Base-by-base conservation (phyloP, 768 basidiomycete genomes). In the Calocybe gangraenosa region DNA sequence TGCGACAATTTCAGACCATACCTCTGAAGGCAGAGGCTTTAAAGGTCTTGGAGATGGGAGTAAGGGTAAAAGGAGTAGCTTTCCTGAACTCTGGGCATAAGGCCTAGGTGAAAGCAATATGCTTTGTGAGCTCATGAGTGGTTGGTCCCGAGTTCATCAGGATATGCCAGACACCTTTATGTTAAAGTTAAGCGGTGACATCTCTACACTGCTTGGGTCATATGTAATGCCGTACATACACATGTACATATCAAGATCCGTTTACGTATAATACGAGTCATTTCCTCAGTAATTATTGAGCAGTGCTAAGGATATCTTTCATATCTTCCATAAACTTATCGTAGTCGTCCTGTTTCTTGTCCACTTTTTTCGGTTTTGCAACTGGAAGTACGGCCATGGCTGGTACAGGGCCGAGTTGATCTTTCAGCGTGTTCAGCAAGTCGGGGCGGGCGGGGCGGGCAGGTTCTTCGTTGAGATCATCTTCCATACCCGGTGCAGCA, bases 251-350 rank as follows among this genome's bases (percentile, higher is more conserved):
- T n/a, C n/a, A n/a, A n/a, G n/a, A n/a, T n/a, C n/a, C n/a, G n/a
- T n/a, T n/a, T n/a, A n/a, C n/a, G n/a, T n/a, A n/a, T n/a, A n/a
- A n/a, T n/a, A n/a, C n/a, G n/a, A n/a, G 11, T 28, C 25, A 5
- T 28, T 28, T 5, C 25, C 25, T 28, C 28, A 23, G 21, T 30
- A 51, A 48, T 28, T 56, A 55, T 37, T 37, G 43, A 11, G 58
- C 58, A n/a, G 62, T 45, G 15, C 66, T 68, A 25, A 88, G 58
- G 37, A 88, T 74, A 58, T 87, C 85, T 22, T 75, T 73, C 76
- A 88, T 81, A 52, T 86, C 86, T 45, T 84, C 85, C 33, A 87
- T 67, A 63, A 87, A 89, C 50, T 81, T 87, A 42, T 75, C 78
- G 57, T 89, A 90, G 54, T 88, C 87, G 48, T 81, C 81, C 59